Conservation (phyloP, 129 eudicot species). For the Helichrysum umbraculigerum region DNA sequence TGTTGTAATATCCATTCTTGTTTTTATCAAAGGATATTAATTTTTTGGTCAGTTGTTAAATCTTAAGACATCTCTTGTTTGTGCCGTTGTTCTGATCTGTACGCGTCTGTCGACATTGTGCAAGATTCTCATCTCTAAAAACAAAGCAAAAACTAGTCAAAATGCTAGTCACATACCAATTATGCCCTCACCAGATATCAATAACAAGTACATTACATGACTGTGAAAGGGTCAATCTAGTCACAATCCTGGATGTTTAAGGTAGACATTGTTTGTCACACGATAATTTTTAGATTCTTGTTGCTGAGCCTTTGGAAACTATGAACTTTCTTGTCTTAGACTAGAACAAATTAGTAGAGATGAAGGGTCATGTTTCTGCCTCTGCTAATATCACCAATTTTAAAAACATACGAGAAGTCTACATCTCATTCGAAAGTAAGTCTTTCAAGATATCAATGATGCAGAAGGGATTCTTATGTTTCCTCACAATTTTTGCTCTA, state of each 20-base stretch:
- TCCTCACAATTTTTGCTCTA: constrained; percentile 27
- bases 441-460: constrained; percentile 12
- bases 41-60: neutral
- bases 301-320: constrained; percentile 31
- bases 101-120: constrained; percentile 20
- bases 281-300: constrained; percentile 16
- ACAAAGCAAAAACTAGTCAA: constrained; percentile 26
- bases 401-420: neutral
- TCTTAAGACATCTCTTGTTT: constrained; percentile 11
- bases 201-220: constrained; percentile 10
- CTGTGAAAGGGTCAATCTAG: constrained; percentile 17
- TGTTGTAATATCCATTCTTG: constrained; percentile 18
- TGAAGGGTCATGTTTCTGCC: neutral
- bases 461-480: constrained; percentile 23
- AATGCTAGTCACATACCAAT: neutral
- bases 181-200: neutral
- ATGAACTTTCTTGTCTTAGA: constrained; percentile 30
- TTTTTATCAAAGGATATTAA: constrained; percentile 20
- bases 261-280: constrained; percentile 13
- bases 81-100: constrained; percentile 19
- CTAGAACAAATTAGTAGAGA: constrained; percentile 25
- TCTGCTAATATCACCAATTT: neutral
- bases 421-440: constrained; percentile 1
- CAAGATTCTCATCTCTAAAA: constrained; percentile 19
- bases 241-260: constrained; percentile 15